A percentile compares a stretch with the other conserved stretches of the same genome.
Evolutionary conservation across 257 asterid genomes (phyloP).

Genomic region (Ilex aquifolium): DNA sequence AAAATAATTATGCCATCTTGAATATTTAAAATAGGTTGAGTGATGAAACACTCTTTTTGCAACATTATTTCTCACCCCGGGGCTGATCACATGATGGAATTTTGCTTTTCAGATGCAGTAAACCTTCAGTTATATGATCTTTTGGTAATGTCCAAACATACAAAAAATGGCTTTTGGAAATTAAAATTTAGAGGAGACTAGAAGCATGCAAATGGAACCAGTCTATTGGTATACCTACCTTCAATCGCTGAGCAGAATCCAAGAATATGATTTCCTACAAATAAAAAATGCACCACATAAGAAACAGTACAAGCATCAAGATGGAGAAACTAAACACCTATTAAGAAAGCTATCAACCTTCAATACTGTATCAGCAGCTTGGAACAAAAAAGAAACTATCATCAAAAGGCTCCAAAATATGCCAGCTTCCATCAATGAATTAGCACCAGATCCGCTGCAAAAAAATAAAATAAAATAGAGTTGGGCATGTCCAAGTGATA

Average conservation of each 20-base stretch:
- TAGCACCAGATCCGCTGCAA: constrained; percentile 92
- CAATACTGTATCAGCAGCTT: constrained; percentile 92
- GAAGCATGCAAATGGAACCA: background rate
- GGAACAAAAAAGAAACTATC: constrained; percentile 86
- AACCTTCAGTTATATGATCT: background rate
- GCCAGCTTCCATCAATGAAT: constrained; percentile 83
- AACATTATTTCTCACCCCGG: too few species aligned
- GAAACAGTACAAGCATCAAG: constrained; percentile 20
- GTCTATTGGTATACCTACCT: constrained; percentile 42
- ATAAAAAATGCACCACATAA: constrained; percentile 22
- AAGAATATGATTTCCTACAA: constrained; percentile 75
- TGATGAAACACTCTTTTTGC: too few species aligned
- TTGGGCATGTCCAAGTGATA: constrained; percentile 7
- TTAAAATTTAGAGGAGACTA: background rate
- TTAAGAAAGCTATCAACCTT: constrained; percentile 52
- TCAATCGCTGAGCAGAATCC: constrained; percentile 73
- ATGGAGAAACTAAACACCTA: constrained; percentile 12
- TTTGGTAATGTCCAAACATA: background rate
- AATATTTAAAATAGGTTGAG: too few species aligned
- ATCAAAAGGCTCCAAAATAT: constrained; percentile 89
- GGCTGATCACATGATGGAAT: background rate
- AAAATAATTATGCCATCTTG: too few species aligned
- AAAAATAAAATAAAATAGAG: constrained; percentile 5
- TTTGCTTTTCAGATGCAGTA: background rate
- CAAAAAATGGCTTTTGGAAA: background rate